Percentiles rank a stretch among this genome's conserved stretches.
Conservation (phyloP, 345 rosid species). For the Bretschneidera sinensis region DNA sequence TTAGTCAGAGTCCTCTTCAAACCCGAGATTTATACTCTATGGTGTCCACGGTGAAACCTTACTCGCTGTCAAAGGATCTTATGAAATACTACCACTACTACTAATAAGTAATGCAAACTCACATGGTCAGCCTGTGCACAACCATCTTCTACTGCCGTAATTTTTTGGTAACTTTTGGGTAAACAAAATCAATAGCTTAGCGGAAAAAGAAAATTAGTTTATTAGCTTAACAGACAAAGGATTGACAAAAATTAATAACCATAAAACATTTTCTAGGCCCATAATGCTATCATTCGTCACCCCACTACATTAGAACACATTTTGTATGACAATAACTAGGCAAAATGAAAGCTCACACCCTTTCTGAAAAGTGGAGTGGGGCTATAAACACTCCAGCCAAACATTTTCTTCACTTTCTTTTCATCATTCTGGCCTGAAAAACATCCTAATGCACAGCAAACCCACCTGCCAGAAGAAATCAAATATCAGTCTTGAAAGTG, state of each 20-base stretch:
- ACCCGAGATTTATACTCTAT: too few species aligned
- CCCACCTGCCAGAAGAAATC: neutral
- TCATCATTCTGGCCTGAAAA: conserved; percentile 5
- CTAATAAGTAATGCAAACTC: conserved; percentile 8
- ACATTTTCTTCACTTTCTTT: conserved; percentile 18
- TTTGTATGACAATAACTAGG: conserved; percentile 16
- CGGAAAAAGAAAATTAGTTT: neutral
- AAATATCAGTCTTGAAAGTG: neutral
- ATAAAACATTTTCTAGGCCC: too few species aligned
- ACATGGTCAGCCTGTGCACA: conserved; percentile 47
- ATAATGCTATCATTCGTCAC: conserved; percentile 22
- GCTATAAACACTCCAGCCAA: conserved; percentile 23
- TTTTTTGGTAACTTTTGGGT: neutral
- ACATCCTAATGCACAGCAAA: too few species aligned
- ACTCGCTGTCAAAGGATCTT: too few species aligned
- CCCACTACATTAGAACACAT: conserved; percentile 21
- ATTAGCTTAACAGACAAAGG: conserved; percentile 2
- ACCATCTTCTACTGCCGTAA: conserved; percentile 17
- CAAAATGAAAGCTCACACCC: conserved; percentile 27
- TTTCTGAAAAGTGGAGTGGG: conserved; percentile 33
- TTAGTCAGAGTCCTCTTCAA: neutral
- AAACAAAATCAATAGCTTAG: neutral
- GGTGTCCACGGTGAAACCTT: too few species aligned
- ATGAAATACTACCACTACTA: too few species aligned
- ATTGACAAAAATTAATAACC: conserved; percentile 14